Evolutionary conservation across 441 rosid species (phyloP).

Genomic region (Gossypium lobatum): DNA sequence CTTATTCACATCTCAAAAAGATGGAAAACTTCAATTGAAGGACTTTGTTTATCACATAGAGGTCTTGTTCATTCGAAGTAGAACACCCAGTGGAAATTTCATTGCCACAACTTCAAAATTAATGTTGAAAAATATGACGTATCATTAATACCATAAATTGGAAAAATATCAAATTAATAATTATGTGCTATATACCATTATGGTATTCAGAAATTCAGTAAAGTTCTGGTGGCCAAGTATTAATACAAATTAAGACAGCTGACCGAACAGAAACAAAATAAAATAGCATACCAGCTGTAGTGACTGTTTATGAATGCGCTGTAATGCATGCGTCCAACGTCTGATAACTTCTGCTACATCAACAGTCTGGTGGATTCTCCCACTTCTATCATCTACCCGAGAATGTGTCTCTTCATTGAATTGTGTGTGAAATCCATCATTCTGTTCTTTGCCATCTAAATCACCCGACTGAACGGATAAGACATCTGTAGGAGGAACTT

Average conservation of each 20-base stretch:
- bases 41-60: background rate
- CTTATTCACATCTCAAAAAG: background rate
- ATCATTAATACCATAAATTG: background rate
- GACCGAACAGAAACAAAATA: slow-evolving; percentile 7
- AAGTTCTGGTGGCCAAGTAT: background rate
- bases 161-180: background rate
- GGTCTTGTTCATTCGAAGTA: background rate
- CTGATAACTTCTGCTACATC: slow-evolving; percentile 98
- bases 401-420: slow-evolving; percentile 63
- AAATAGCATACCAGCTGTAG: slow-evolving; percentile 76
- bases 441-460: slow-evolving; percentile 63
- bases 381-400: slow-evolving; percentile 84
- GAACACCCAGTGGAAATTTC: background rate
- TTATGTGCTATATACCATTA: background rate
- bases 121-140: background rate
- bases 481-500: slow-evolving; percentile 64
- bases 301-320: slow-evolving; percentile 95
- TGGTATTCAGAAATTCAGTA: background rate
- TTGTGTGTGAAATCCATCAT: slow-evolving; percentile 46
- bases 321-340: slow-evolving; percentile 99
- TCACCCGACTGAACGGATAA: slow-evolving; percentile 50
- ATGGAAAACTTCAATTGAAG: background rate
- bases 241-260: background rate
- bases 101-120: background rate
- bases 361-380: slow-evolving; percentile 79